Evolutionary conservation across 768 basidiomycete species (phyloP).

Genomic region (Xerocomus potaroensis): DNA sequence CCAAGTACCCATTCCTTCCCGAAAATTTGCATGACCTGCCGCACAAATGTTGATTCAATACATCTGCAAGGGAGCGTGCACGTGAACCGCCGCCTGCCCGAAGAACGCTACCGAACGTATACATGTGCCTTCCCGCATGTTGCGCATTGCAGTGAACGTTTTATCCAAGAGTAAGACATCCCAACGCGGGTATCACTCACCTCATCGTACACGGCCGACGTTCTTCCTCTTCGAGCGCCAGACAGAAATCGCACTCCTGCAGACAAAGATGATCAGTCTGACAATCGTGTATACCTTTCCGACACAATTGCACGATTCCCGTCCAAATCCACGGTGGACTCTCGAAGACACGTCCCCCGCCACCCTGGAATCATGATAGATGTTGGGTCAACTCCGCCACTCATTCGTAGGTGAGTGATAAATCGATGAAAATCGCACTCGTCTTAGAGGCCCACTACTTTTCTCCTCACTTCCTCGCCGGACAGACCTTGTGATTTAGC

Average conservation of each 20-base stretch:
- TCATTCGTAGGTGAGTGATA: too few relatives aligned
- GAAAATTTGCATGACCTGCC: constrained; percentile 45
- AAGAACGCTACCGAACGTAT: constrained; percentile 6
- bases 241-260: constrained; percentile 39
- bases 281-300: constrained; percentile 45
- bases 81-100: neutral
- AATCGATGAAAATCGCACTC: too few relatives aligned
- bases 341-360: constrained; percentile 37
- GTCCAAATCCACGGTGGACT: constrained; percentile 41
- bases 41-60: constrained; percentile 48
- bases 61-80: constrained; percentile 43
- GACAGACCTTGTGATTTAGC: too few relatives aligned
- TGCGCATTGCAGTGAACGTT: constrained; percentile 42
- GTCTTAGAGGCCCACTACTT: too few relatives aligned
- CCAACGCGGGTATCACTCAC: constrained; percentile 34
- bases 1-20: constrained; percentile 47
- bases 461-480: too few relatives aligned
- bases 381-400: constrained; percentile 32
- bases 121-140: constrained; percentile 54
- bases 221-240: constrained; percentile 20
- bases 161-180: neutral
- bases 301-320: constrained; percentile 47
- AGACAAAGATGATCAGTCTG: constrained; percentile 45
- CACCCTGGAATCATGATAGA: constrained; percentile 41
- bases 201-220: constrained; percentile 40